Base-by-base conservation (phyloP, 2,329 filamentous ascomycete genomes). In the Sclerotinia trifoliorum region DNA sequence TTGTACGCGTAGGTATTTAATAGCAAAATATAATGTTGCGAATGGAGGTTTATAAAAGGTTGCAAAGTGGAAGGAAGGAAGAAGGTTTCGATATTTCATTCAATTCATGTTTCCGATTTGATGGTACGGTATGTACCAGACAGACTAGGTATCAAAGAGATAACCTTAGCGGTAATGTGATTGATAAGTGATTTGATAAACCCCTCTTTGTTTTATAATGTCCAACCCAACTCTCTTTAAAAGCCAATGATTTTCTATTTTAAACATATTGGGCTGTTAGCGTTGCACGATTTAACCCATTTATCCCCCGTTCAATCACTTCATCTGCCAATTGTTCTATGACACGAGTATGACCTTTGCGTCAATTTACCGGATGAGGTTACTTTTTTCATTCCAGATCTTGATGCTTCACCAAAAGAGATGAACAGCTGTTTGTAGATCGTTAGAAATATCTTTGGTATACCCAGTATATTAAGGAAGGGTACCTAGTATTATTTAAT, bases 281-380 rank as follows among this genome's bases (percentile, higher is more conserved):
- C 73, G 74, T 72, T 68, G 56, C 68, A 71, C 68, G 57, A 70
- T 64, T 24, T n/a, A 21, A 44, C 15, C 55, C 42, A 15, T 46
- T 54, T 19, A 32, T 32, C 48, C 49, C 49, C 39, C 32, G 57
- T 57, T 66, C 11, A 15, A 52, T 44, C 32, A 39, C 10, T 48
- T 48, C 24, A 42, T 66, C 64, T 66, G 44, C 75, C 75, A 76
- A 77, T 76, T 61, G 66, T 56, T 70, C 39, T 13, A 51, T 57
- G 73, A 75, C 75, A 76, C 75, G 73, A 72, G 60, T 65, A 58
- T n/a, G 39, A 65, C 39, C 56, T 21, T 13, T 13, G 10, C 1
- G 15, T 56, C 54, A 32, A 58, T 44, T 58, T 29, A 58, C 29
- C 35, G 52, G 52, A 70, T 71, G 66, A 72, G 73, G 71, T 69